These are phyloP conservation scores for Auricularia auricula-judae DNA, from an alignment of 768 basidiomycete species.

Conservation along the genomic window DNA sequence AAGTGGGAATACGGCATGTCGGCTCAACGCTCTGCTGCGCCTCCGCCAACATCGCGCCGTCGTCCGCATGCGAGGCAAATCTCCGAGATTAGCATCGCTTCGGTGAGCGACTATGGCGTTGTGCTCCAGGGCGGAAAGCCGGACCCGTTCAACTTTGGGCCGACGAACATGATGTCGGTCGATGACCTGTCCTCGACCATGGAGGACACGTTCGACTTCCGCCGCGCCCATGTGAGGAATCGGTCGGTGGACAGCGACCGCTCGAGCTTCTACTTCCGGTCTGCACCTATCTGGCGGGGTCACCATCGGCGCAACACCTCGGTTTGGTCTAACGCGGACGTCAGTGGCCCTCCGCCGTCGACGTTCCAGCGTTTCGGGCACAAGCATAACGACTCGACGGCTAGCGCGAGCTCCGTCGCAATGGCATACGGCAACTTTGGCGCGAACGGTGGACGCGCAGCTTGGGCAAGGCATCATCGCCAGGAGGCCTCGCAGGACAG, in stretches of 20 bases:
- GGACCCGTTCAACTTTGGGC: constrained; percentile 69
- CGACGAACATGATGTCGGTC: constrained; percentile 43
- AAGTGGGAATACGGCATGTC: constrained; percentile 60
- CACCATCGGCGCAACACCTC: constrained; percentile 52
- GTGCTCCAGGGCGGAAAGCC: constrained; percentile 47
- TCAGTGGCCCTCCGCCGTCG: neutral
- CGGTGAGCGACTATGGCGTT: constrained; percentile 67
- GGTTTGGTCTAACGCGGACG: constrained; percentile 24
- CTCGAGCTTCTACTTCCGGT: constrained; percentile 65
- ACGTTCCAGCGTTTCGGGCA: neutral
- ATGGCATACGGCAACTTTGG: constrained; percentile 45
- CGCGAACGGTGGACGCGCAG: constrained; percentile 40
- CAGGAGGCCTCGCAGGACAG: constrained; percentile 37
- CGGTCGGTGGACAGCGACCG: constrained; percentile 57
- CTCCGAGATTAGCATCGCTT: constrained; percentile 63
- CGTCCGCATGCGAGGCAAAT: constrained; percentile 35
- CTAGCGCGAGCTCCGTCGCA: constrained; percentile 47
- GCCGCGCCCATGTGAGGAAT: constrained; percentile 19
- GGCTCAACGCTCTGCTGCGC: constrained; percentile 58
- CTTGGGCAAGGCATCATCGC: constrained; percentile 43
- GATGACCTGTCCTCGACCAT: constrained; percentile 44
- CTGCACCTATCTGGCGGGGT: constrained; percentile 23
- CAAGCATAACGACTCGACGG: constrained; percentile 41
- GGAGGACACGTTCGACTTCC: constrained; percentile 69
- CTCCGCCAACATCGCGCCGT: constrained; percentile 18